Percentiles rank a stretch among this genome's conserved stretches.
phyloP scores from a whole-genome alignment of 306 rosid genomes.

The Begonia masoniana region DNA sequence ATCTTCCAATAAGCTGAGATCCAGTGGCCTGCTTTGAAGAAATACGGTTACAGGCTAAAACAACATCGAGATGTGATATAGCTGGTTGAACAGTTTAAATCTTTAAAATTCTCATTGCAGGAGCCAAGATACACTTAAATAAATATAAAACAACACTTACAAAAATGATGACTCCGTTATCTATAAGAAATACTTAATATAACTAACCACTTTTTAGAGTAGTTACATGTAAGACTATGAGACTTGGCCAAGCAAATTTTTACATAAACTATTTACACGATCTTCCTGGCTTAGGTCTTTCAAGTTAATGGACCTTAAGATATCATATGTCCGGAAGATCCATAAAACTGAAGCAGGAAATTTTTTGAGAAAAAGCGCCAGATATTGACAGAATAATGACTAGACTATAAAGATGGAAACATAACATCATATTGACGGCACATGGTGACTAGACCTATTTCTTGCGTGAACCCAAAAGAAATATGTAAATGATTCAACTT shows the following conservation, averaged over 20 bases:
- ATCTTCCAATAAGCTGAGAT: constrained; percentile 83
- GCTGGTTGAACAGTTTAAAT: not conserved
- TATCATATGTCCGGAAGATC: too few relatives aligned
- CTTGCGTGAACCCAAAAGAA: not conserved
- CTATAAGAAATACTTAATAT: not conserved
- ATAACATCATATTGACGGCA: too few relatives aligned
- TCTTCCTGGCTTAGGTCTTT: too few relatives aligned
- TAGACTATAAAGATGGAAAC: too few relatives aligned
- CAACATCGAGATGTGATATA: not conserved
- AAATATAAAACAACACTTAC: too few relatives aligned
- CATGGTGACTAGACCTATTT: too few relatives aligned
- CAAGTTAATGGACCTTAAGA: too few relatives aligned
- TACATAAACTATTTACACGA: too few relatives aligned
- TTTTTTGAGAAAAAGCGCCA: too few relatives aligned
- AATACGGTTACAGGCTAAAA: constrained; percentile 7
- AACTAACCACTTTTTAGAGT: not conserved
- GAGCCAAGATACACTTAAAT: not conserved
- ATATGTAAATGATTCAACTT: not conserved
- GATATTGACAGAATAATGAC: too few relatives aligned
- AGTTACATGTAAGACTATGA: not conserved
- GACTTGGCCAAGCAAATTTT: too few relatives aligned
- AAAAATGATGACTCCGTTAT: not conserved
- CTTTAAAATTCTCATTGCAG: not conserved
- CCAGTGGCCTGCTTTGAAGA: constrained; percentile 47
- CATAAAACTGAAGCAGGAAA: too few relatives aligned